Evolutionary conservation across 495 filamentous ascomycete genomes (phyloP), one percentile per base, ranked within the genome.

Genomic region (Neurospora sp.): DNA sequence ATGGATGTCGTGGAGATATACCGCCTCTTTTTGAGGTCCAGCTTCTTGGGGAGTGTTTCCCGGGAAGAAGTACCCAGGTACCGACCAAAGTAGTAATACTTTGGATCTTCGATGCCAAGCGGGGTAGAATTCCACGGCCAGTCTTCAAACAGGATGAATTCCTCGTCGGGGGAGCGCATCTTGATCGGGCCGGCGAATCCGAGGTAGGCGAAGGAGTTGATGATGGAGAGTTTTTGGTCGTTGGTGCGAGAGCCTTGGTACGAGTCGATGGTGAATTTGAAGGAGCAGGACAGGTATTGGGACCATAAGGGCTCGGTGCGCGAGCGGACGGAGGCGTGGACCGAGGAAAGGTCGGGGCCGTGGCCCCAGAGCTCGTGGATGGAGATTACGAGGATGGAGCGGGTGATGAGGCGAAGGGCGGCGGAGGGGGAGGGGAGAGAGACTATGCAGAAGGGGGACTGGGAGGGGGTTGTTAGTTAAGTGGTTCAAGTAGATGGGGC

Each of bases 1-100:
- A 99, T 98, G 14, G 92, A 93, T 0, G 96, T 99, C 0, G 95
- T 98, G 77, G 91, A 93, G 77, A 99, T 98, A 79, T 98, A 98
- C 54, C 85, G 84, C 8, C 96, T 87, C 81, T 96, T 97, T 83
- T 99, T 99, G 14, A 99, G 85, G 78, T 95, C 93, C 76, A 96
- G 94, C 73, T 88, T 92, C 35, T 87, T 83, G 23, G 95, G 85
- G n/a, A 90, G 79, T 2, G 54, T 66, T 37, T 91, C 87, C 49
- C 95, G 85, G 27, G 85, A 85, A 40, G 92, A 90, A 14, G 81
- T 78, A 1, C 84, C 90, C 14, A 98, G 78, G 70, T 87, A 88
- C 4, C 94, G 88, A 11, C 92, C 93, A 11, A 98, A 86, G 76
- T 91, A 92, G 37, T 95, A 85, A 38, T 80, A 80, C 62, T 87